Base-by-base conservation (phyloP, 441 rosid genomes). In the Mallotus repandus region DNA sequence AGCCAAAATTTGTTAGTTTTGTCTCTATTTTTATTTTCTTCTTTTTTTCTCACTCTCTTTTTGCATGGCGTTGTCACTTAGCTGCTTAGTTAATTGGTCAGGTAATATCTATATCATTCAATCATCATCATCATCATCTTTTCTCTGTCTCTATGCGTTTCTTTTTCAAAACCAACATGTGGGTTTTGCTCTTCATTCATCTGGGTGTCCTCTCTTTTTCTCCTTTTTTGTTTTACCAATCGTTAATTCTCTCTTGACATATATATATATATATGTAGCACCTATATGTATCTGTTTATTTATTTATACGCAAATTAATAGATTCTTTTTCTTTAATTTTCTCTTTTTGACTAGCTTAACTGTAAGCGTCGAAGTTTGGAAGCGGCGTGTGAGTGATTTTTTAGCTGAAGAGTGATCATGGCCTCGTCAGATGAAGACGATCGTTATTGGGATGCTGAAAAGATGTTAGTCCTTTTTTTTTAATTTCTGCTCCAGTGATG, bases 51-150 rank as follows among this genome's bases (percentile, higher is more conserved):
- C 22, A 73, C 48, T 72, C 43, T 22, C 4, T 63, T 71, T 77
- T 77, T 80, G 83, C 83, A 77, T 80, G 80, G 78, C 74, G 66
- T 55, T 70, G 71, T 69, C 76, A 69, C 80, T 74, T 58, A 38
- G 71, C 81, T 76, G 49, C 67, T 12, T 48, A 5, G 25, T 52
- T 2, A 67, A 21, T 63, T n/a, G 4, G 52, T 63, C 67, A 45
- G 67, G 67, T 63, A 63, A 14, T 10, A 16, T 32, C 19, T 50
- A 21, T 38, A 38, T 38, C 0, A 38, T 3, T 35, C 38, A 35
- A 35, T 35, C 38, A 62, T 43, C 48, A 32, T 43, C n/a, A 38
- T n/a, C 50, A 35, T 13, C 29, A 46, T 32, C 5, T 19, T 52
- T 32, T 49, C 50, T 65, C 68, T 35, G 19, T 60, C 29, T 62